Base-by-base conservation (phyloP, 768 basidiomycete genomes). In the Auricularia cornea region DNA sequence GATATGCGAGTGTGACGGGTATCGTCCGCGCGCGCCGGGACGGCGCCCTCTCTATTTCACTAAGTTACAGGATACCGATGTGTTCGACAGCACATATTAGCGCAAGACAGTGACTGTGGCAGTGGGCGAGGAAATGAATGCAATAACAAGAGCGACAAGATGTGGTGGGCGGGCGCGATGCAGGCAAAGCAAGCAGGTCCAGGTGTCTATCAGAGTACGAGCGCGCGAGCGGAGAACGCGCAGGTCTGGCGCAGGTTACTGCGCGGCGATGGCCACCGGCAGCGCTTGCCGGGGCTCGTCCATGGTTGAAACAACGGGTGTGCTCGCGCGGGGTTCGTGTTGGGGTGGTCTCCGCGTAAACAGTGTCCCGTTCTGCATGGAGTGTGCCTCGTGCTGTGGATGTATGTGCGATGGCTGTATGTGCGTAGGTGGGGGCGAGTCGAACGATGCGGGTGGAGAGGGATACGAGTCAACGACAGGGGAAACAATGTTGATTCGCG, bases 361-460 rank as follows among this genome's bases (percentile, higher is more conserved):
- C 44, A 48, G 20, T 0, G 16, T 48, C 20, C 44, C 44, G 3
- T 48, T 48, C 44, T 10, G 12, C 12, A 48, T 12, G 11, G 23
- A 20, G 20, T 23, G 20, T 18, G 35, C 8, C 35, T 38, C 35
- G 35, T 38, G 35, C 35, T 38, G 35, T 10, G 35, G 35, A 10
- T 38, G 35, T 38, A 38, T 38, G 35, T 38, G 35, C 35, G 35
- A 38, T 5, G 54, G 26, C 10, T 18, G 51, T 52, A 28, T 28
- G 51, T n/a, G 51, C 51, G 51, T 70, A 32, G 67, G 64, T 10
- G 76, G 75, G 28, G 76, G 75, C 31, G 74, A 75, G 70, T 78
- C 77, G 59, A 75, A 65, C 57, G 77, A 78, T n/a, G 73, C 69
- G 31, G 77, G 77, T 1, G 77, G 77, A 1, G 76, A 77, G 8